phyloP scores from a whole-genome alignment of 2,329 filamentous ascomycete genomes.

The Alternaria longipes region DNA sequence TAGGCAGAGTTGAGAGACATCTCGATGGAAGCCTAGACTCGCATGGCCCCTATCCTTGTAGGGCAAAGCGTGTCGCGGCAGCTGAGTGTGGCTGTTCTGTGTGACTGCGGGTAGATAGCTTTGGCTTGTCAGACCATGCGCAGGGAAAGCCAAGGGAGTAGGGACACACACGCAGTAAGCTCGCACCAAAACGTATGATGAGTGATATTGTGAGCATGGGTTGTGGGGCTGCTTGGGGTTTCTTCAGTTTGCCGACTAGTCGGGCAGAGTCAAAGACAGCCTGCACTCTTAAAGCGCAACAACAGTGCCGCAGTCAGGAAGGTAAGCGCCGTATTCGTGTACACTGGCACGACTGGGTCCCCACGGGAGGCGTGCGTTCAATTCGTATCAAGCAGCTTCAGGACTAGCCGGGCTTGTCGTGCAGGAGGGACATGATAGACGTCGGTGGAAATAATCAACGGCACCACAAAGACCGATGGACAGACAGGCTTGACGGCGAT shows the following conservation, averaged over 20 bases:
- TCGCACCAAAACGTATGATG: not conserved
- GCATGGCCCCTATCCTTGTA: constrained; percentile 4
- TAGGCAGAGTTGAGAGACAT: constrained; percentile 1
- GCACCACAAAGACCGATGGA: not conserved
- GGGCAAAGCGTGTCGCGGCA: constrained; percentile 10
- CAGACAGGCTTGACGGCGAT: not conserved
- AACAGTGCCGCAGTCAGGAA: not conserved
- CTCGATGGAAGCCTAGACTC: constrained; percentile 11
- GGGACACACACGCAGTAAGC: not conserved
- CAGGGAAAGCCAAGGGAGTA: not conserved
- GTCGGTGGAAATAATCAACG: not conserved
- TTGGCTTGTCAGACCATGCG: not conserved
- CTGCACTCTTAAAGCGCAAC: not conserved
- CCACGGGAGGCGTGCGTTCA: not conserved
- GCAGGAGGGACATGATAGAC: not conserved
- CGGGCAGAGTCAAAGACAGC: not conserved
- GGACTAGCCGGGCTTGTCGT: constrained; percentile 6
- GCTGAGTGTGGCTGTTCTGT: constrained; percentile 8
- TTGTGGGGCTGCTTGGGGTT: not conserved
- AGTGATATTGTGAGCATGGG: not conserved
- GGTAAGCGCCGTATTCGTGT: constrained; percentile 5
- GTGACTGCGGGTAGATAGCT: constrained; percentile 2
- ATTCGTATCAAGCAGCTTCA: not conserved
- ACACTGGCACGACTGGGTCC: not conserved
- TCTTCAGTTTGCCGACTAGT: not conserved